These are phyloP conservation scores for Pachysandra terminalis DNA, from an alignment of 164 flowering plant genomes.

Conservation along the genomic window DNA sequence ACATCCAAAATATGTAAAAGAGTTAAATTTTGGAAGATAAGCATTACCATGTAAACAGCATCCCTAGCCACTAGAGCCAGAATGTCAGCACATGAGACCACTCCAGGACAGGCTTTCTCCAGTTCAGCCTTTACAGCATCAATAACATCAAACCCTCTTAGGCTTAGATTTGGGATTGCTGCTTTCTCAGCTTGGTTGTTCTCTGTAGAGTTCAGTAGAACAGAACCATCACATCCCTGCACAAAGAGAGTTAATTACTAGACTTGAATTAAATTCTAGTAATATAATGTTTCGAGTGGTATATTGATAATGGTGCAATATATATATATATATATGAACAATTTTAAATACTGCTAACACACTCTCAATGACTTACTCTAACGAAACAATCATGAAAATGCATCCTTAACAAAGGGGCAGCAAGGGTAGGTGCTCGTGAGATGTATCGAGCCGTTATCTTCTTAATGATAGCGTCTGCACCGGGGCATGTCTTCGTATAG, in stretches of 20 bases:
- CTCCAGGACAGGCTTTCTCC: conserved; percentile 51
- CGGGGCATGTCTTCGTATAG: conserved; percentile 39
- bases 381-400: conserved; percentile 67
- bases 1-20: neutral
- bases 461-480: conserved; percentile 25
- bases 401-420: conserved; percentile 47
- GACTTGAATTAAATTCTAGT: neutral
- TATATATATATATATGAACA: too few relatives aligned
- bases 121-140: conserved; percentile 44
- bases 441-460: conserved; percentile 12
- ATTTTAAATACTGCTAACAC: neutral
- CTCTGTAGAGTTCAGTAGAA: conserved; percentile 44
- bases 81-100: conserved; percentile 56
- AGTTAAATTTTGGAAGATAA: neutral
- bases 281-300: too few relatives aligned
- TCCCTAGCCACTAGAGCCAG: conserved; percentile 57
- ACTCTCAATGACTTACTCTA: conserved; percentile 22
- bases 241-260: neutral
- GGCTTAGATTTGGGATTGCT: conserved; percentile 33
- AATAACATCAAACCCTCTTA: conserved; percentile 49
- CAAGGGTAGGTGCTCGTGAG: conserved; percentile 30
- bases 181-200: conserved; percentile 43
- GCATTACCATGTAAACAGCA: conserved; percentile 30
- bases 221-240: conserved; percentile 74
- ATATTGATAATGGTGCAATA: too few relatives aligned